Evolutionary conservation across 208 protist genomes (phyloP), one percentile per base, ranked within the genome.

Genomic region (Wallacemonas sp.): DNA sequence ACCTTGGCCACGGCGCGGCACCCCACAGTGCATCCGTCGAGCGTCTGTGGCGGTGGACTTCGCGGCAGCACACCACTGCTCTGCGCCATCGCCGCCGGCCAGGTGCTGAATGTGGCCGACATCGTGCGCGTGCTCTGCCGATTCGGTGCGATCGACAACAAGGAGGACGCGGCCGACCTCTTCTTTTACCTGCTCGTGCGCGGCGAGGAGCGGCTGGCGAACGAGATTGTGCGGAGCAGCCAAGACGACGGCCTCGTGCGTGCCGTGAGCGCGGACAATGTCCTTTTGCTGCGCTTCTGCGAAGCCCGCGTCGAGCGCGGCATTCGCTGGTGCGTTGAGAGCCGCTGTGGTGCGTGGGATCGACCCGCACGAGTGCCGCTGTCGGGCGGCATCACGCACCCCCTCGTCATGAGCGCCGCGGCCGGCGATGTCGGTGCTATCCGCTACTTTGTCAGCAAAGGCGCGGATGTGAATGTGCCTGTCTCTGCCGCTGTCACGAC

Each of bases 281-380:
- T 67, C 28, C 77, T 92, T 1, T 65, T 89, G 36, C 84, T 74
- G 65, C 77, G 80, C 16, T 70, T 90, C 31, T 86, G 76, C 44
- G 46, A 57, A 8, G 31, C 62, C 14, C 63, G 54, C 18, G 23
- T 62, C 23, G 59, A 66, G 39, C 63, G 73, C 32, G 72, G 61
- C 32, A 67, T 70, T 28, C 77, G 83, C 26, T 93, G 86, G 86
- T 93, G 86, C 36, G 48, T 86, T 2, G 82, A 86, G 59, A 73
- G 59, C 36, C 61, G 71, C 57, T 78, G 83, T 54, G 57, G 72
- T 33, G 41, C 84, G 31, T 76, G 78, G 39, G 61, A 73, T 1
- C 57, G 49, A 16, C 42, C 52, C 4, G 67, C 59, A 11, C 33
- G 12, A 22, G 22, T 31, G 0, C 32, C 16, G n/a, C 33, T 54